Evolutionary conservation across 176 grass and related monocot genomes (phyloP).

Genomic region (Musa acuminata): DNA sequence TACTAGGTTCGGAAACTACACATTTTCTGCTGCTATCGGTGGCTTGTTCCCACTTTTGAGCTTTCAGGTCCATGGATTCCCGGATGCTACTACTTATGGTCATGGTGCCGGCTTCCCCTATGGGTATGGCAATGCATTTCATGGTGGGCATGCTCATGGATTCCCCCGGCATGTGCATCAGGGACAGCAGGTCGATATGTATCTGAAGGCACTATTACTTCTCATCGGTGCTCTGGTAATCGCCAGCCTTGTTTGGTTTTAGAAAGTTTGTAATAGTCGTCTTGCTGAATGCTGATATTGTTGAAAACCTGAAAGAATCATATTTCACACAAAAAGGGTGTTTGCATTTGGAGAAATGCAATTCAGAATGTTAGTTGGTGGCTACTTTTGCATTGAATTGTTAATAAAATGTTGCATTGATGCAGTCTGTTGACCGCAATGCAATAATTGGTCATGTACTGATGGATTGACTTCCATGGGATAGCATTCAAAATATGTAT

Average conservation of each 20-base stretch:
- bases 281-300: too few species aligned
- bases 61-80: slow-evolving; percentile 9
- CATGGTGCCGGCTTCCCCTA: background rate
- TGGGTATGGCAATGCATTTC: background rate
- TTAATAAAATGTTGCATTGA: background rate
- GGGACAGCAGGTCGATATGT: background rate
- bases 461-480: background rate
- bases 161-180: background rate
- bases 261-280: background rate
- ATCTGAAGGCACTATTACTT: background rate
- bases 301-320: too few species aligned
- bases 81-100: slow-evolving; percentile 3
- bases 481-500: too few species aligned
- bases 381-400: background rate
- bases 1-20: slow-evolving; percentile 1
- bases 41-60: slow-evolving; percentile 9
- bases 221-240: slow-evolving; percentile 3
- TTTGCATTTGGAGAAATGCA: background rate
- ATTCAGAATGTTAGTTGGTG: background rate
- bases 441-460: background rate
- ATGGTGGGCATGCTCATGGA: slow-evolving; percentile 2
- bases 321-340: too few species aligned
- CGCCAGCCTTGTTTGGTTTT: slow-evolving; percentile 1
- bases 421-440: background rate
- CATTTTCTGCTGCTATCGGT: slow-evolving; percentile 10